These are phyloP conservation scores for Vaccinium myrtillus DNA, from an alignment of 148 eudicot genomes.

Conservation along the genomic window DNA sequence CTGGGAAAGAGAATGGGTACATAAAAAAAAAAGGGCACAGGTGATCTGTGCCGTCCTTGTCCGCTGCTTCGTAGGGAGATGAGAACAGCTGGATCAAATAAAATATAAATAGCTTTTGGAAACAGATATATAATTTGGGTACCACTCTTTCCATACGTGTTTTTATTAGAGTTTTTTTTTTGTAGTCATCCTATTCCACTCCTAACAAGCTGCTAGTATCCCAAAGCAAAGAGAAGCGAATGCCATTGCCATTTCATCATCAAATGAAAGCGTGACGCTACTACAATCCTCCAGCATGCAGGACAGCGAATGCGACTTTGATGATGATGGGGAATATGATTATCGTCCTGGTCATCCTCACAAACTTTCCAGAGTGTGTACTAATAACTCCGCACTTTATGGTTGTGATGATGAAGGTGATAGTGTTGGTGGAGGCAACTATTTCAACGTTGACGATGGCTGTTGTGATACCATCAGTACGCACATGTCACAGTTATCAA, in stretches of 20 bases:
- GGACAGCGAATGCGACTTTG: not conserved
- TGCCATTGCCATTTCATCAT: not conserved
- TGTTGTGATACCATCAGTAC: not conserved
- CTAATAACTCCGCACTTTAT: not conserved
- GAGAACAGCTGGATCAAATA: not conserved
- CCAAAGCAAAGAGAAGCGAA: not conserved
- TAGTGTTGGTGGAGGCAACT: not conserved
- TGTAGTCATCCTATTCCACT: not conserved
- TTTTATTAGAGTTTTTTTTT: not conserved
- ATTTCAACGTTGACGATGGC: not conserved
- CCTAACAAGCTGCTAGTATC: not conserved
- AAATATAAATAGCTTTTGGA: not conserved
- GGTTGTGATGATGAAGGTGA: not conserved
- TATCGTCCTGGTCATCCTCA: conserved; percentile 4
- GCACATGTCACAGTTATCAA: conserved; percentile 13
- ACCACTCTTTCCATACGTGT: not conserved
- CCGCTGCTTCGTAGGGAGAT: not conserved
- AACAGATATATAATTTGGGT: not conserved
- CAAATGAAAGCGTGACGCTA: not conserved
- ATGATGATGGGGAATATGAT: not conserved
- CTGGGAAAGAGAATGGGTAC: no score
- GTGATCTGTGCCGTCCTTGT: not conserved
- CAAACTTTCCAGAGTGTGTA: conserved; percentile 7
- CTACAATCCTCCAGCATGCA: not conserved
- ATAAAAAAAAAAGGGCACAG: no score